Conservation (phyloP, 768 basidiomycete genomes). For the Kwoniella bestiolae region DNA sequence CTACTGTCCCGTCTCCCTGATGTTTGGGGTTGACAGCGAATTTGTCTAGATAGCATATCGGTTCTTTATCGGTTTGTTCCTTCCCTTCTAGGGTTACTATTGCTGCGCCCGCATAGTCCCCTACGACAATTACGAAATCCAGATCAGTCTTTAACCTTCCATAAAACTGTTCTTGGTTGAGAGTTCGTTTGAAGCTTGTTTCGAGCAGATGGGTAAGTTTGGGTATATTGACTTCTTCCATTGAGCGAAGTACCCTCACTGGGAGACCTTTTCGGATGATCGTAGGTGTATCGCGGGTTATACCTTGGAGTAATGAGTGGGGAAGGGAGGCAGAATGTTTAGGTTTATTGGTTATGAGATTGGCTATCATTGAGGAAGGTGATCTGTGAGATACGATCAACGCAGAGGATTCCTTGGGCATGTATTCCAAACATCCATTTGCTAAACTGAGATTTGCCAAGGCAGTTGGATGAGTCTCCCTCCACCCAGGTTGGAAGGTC, state of each 20-base stretch:
- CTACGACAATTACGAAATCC: conserved; percentile 91
- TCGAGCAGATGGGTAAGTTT: conserved; percentile 85
- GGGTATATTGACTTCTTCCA: conserved; percentile 68
- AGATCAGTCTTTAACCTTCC: conserved; percentile 72
- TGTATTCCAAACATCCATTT: conserved; percentile 81
- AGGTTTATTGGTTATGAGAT: conserved; percentile 97
- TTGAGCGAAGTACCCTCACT: conserved; percentile 75
- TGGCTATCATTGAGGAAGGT: conserved; percentile 90
- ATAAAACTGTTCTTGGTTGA: conserved; percentile 78
- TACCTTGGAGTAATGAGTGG: conserved; percentile 83
- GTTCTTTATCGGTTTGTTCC: conserved; percentile 8
- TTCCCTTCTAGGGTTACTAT: conserved; percentile 73
- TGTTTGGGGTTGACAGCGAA: conserved; percentile 93
- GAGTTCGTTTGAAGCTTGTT: conserved; percentile 75
- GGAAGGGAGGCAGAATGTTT: conserved; percentile 93
- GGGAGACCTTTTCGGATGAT: conserved; percentile 86
- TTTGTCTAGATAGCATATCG: conserved; percentile 89
- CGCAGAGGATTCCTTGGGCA: conserved; percentile 92
- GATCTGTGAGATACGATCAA: conserved; percentile 98
- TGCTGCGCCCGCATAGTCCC: conserved; percentile 93
- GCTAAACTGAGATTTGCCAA: conserved; percentile 84
- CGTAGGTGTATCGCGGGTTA: conserved; percentile 90
- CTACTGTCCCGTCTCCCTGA: conserved; percentile 98
- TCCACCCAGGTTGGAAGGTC: conserved; percentile 81
- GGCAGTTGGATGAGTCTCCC: conserved; percentile 76